Conservation (phyloP, 495 filamentous ascomycete genomes). For the Aspergillus baeticus region DNA sequence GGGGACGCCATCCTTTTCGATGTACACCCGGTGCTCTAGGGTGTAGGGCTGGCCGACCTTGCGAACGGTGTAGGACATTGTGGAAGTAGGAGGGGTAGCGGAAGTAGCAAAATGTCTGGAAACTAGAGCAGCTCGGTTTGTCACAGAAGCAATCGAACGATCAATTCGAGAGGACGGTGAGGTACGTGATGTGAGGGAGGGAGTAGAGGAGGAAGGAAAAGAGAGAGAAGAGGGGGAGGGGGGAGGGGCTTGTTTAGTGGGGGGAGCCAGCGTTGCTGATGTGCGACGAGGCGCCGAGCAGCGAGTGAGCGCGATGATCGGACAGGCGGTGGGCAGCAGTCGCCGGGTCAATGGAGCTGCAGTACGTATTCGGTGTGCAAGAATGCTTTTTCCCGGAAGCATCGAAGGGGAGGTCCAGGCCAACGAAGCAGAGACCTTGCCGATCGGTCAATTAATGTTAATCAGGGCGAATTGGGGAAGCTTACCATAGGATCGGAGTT, state of each 20-base stretch:
- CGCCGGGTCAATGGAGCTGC: slow-evolving; percentile 36
- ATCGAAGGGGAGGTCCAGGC: slow-evolving; percentile 5
- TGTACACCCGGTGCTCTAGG: slow-evolving; percentile 93
- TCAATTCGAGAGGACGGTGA: slow-evolving; percentile 16
- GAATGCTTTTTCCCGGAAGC: slow-evolving; percentile 7
- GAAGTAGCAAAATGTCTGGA: slow-evolving; percentile 28
- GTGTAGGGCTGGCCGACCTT: slow-evolving; percentile 90
- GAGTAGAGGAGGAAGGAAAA: slow-evolving; percentile 20
- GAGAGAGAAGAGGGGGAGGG: slow-evolving; percentile 38
- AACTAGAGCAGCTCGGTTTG: slow-evolving; percentile 26
- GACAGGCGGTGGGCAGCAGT: slow-evolving; percentile 39
- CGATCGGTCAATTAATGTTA: slow-evolving; percentile 9
- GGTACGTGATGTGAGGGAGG: slow-evolving; percentile 15
- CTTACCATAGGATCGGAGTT: slow-evolving; percentile 9
- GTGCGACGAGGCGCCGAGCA: slow-evolving; percentile 32
- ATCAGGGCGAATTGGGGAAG: slow-evolving; percentile 1
- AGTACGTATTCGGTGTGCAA: slow-evolving; percentile 15
- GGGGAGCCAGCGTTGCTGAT: slow-evolving; percentile 44
- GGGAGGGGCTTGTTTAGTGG: slow-evolving; percentile 41
- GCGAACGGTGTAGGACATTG: slow-evolving; percentile 63
- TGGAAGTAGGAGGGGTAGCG: slow-evolving; percentile 24
- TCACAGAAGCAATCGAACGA: slow-evolving; percentile 22
- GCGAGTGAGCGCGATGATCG: slow-evolving; percentile 26
- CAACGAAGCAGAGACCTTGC: slow-evolving; percentile 10
- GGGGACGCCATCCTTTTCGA: slow-evolving; percentile 94